Evolutionary conservation across 192 early-diverging fungal genomes (phyloP).

Genomic region (Mortierella hygrophila): DNA sequence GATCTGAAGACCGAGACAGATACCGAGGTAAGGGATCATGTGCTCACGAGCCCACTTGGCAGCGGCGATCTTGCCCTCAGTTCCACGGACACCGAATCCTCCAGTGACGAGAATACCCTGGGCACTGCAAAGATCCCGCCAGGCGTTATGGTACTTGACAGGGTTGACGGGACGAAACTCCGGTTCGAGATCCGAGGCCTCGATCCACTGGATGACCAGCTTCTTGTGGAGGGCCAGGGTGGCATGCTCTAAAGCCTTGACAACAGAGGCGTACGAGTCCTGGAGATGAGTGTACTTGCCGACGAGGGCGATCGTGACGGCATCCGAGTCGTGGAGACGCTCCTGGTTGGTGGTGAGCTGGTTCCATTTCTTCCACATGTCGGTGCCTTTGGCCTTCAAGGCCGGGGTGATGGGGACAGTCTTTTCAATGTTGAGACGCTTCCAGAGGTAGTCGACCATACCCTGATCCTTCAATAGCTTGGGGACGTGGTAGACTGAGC

Average conservation of each 20-base stretch:
- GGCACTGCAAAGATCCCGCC: conserved; percentile 90
- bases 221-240: conserved; percentile 86
- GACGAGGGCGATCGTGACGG: conserved; percentile 89
- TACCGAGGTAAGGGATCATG: conserved; percentile 97
- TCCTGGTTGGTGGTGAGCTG: conserved; percentile 35
- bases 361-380: conserved; percentile 48
- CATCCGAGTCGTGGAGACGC: conserved; percentile 67
- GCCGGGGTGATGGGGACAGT: conserved; percentile 34
- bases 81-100: conserved; percentile 95
- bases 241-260: conserved; percentile 97
- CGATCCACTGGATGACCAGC: conserved; percentile 90
- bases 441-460: conserved; percentile 48
- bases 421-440: conserved; percentile 44
- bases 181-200: conserved; percentile 90
- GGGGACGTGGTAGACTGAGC: conserved; percentile 76
- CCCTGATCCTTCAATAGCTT: conserved; percentile 48
- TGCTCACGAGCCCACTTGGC: conserved; percentile 97
- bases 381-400: conserved; percentile 29
- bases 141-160: conserved; percentile 93
- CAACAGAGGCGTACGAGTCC: conserved; percentile 95
- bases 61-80: conserved; percentile 94
- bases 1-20: conserved; percentile 96
- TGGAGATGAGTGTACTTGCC: conserved; percentile 97
- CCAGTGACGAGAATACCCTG: conserved; percentile 96
- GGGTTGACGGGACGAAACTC: conserved; percentile 78